Conservation (phyloP, 2,329 filamentous ascomycete genomes). For the Trichoderma citrinoviride region DNA sequence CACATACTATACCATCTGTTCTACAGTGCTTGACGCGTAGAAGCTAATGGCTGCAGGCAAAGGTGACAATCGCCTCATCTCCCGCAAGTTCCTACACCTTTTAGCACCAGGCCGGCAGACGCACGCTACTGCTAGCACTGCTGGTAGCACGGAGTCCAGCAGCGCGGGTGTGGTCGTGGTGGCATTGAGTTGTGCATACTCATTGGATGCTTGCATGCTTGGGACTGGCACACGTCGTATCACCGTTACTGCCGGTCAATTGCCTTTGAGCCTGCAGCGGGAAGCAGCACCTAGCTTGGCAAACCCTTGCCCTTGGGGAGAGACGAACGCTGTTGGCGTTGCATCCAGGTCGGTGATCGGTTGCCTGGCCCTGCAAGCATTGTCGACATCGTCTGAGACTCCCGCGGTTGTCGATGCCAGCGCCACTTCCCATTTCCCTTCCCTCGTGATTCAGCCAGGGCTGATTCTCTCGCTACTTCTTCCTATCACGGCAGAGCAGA, state of each 20-base stretch:
- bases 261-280: constrained; percentile 4
- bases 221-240: background rate
- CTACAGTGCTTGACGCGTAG: too few species aligned
- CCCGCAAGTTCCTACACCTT: background rate
- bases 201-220: background rate
- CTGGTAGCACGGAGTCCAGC: constrained; percentile 11
- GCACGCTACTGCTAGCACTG: background rate
- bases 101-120: constrained; percentile 5
- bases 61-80: background rate
- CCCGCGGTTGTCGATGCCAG: constrained; percentile 9
- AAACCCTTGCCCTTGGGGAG: constrained; percentile 4
- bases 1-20: too few species aligned
- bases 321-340: constrained; percentile 3
- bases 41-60: background rate
- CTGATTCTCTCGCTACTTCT: constrained; percentile 12
- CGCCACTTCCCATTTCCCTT: constrained; percentile 9
- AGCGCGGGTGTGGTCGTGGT: constrained; percentile 5
- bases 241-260: constrained; percentile 7
- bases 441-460: constrained; percentile 18
- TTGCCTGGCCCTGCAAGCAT: constrained; percentile 13
- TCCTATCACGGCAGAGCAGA: background rate
- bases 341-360: constrained; percentile 18
- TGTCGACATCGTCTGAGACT: constrained; percentile 21
- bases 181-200: background rate
- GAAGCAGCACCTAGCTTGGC: background rate